Evolutionary conservation across 306 rosid genomes (phyloP), one percentile per base, ranked within the genome.

Genomic region (Vigna unguiculata): DNA sequence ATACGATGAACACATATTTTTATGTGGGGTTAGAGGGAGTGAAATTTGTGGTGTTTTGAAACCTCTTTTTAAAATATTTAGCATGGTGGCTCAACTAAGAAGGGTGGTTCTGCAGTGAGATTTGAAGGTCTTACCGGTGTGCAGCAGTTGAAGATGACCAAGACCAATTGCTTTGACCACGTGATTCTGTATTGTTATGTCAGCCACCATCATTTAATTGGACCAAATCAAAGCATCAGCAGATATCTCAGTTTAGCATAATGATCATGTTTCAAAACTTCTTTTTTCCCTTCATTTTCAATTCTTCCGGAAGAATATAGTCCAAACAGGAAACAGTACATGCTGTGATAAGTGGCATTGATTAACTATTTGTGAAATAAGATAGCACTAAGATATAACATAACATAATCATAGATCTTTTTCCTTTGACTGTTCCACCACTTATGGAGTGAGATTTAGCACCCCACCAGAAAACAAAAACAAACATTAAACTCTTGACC

Each of bases 81-180:
- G 9, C 55, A 49, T 7, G 22, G 54, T n/a, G 54, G 54, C 9
- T 48, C 8, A 4, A 7, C 43, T 1, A 7, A 38, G 43, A 38
- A 8, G 45, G 40, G 13, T 9, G 45, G 10, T 40, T 40, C 7
- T 36, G 40, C 7, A 36, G 40, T 36, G 9, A 6, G 9, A 36
- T 36, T 38, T 38, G 43, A 38, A 8, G 43, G 43, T 38, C 52
- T 47, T 14, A 47, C 7, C 52, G 5, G 51, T 46, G 19, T 47
- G 53, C 19, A 17, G 8, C n/a, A 7, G 40, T 34, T 34, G 20
- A 48, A 48, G 53, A 6, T 4, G 59, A 19, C 59, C 59, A 53
- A 53, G 59, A 19, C 59, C 59, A 53, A 53, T 52, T 53, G 25
- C 28, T 53, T 53, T 53, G 30, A 53, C 60, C 60, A 53, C 15